Conservation (phyloP, 192 early-diverging fungal species). For the Gigaspora rosea region DNA sequence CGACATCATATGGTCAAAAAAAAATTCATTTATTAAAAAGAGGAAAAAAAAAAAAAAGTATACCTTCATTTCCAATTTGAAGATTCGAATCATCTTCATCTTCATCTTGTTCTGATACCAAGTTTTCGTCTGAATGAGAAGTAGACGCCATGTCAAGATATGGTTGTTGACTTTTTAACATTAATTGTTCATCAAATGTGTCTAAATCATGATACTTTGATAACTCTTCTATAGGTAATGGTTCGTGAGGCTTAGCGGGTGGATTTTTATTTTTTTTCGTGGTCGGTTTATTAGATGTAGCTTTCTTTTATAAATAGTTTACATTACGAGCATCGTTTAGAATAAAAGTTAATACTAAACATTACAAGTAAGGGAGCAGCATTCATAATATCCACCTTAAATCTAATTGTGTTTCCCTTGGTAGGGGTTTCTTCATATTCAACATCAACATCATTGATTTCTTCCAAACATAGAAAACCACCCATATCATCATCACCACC, state of each 20-base stretch:
- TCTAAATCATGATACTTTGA: conserved; percentile 72
- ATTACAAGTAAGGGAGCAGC: too few species aligned
- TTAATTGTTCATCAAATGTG: conserved; percentile 71
- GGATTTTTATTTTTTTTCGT: conserved; percentile 36
- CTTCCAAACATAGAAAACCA: conserved; percentile 87
- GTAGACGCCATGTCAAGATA: background rate
- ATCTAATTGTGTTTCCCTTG: conserved; percentile 71
- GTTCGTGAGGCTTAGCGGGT: conserved; percentile 50
- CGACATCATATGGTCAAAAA: conserved; percentile 2
- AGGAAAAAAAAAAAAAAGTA: conserved; percentile 16
- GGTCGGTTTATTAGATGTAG: conserved; percentile 16
- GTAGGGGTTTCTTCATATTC: conserved; percentile 65
- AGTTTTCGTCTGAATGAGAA: conserved; percentile 19
- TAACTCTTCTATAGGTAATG: conserved; percentile 49
- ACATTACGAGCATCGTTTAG: background rate
- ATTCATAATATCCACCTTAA: conserved; percentile 51
- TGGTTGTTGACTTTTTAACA: background rate
- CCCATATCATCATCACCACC: conserved; percentile 68
- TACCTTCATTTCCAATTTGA: conserved; percentile 7
- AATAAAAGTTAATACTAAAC: background rate
- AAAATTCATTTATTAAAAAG: background rate
- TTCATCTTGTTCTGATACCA: background rate
- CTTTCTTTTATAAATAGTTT: conserved; percentile 1
- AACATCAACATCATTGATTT: conserved; percentile 82
- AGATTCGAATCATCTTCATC: too few species aligned